A percentile compares a stretch with the other conserved stretches of the same genome.
phyloP scores from a whole-genome alignment of 1,139 yeast species.

The Sugiyamaella paludigena region DNA sequence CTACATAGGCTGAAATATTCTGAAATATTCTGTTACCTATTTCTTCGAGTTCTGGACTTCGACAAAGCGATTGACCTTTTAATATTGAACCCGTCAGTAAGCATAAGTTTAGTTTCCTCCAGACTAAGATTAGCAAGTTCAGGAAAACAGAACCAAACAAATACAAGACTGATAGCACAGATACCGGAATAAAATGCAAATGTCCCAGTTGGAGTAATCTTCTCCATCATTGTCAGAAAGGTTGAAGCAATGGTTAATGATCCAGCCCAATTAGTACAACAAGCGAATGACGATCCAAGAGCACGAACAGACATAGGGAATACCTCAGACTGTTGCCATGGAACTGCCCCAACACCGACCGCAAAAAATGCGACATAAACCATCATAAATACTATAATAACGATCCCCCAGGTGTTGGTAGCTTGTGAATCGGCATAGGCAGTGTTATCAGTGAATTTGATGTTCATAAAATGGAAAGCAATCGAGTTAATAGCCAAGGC shows the following conservation, averaged over 20 bases:
- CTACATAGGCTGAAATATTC: constrained; percentile 1
- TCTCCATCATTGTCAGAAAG: constrained; percentile 88
- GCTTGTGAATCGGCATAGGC: constrained; percentile 46
- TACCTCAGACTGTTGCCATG: constrained; percentile 96
- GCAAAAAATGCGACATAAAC: constrained; percentile 86
- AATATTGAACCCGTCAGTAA: constrained; percentile 82
- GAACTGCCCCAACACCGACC: constrained; percentile 92
- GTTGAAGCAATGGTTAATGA: constrained; percentile 87
- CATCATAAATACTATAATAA: constrained; percentile 81
- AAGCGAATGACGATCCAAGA: constrained; percentile 84
- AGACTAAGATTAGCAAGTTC: constrained; percentile 87
- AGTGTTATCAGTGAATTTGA: constrained; percentile 51
- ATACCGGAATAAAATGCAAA: constrained; percentile 86
- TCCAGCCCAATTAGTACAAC: constrained; percentile 97
- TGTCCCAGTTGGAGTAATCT: constrained; percentile 92
- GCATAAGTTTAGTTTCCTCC: constrained; percentile 82
- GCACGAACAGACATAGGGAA: constrained; percentile 93
- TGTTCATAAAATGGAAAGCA: constrained; percentile 75
- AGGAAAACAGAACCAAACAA: constrained; percentile 82
- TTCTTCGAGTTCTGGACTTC: constrained; percentile 14
- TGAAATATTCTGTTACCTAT: background rate
- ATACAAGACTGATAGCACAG: constrained; percentile 64
- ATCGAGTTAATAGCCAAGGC: constrained; percentile 78
- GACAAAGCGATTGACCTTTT: constrained; percentile 53
- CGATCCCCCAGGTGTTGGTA: constrained; percentile 80